phyloP scores from a whole-genome alignment of 176 grass and related monocot genomes.

The Microstegium vimineum region DNA sequence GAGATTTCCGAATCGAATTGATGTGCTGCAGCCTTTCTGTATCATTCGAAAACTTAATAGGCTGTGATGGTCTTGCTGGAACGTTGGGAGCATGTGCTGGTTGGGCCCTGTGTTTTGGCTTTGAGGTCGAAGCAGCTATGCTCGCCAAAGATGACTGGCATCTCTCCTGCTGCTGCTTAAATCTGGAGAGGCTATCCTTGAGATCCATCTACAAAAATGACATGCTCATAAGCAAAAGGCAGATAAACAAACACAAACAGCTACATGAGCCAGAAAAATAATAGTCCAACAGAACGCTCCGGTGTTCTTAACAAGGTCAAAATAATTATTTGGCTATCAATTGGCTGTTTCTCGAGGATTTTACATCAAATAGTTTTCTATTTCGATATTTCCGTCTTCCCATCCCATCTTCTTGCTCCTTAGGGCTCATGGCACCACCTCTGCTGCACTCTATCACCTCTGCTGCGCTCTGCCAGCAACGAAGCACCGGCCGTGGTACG shows the following conservation, averaged over 20 bases:
- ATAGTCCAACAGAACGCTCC: too few relatives aligned
- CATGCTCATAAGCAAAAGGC: neutral
- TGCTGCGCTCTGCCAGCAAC: too few relatives aligned
- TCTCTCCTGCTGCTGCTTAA: constrained; percentile 86
- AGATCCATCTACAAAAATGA: constrained; percentile 59
- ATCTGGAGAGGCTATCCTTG: constrained; percentile 79
- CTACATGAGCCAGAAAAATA: neutral
- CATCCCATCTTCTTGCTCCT: too few relatives aligned
- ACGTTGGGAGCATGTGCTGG: constrained; percentile 36
- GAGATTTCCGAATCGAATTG: constrained; percentile 74
- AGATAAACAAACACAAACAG: neutral
- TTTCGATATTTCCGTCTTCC: too few relatives aligned
- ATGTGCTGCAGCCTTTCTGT: constrained; percentile 86
- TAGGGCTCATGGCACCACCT: too few relatives aligned
- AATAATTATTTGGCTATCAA: neutral
- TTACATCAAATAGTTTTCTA: neutral
- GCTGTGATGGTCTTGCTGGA: constrained; percentile 37
- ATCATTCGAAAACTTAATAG: constrained; percentile 85
- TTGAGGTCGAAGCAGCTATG: constrained; percentile 56
- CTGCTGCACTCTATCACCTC: too few relatives aligned
- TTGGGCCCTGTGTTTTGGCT: constrained; percentile 47
- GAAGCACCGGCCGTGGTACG: too few relatives aligned
- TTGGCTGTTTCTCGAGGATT: neutral
- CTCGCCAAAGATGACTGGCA: constrained; percentile 69
- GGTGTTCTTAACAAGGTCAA: neutral